Evolutionary conservation across 371 early-diverging fungal species (phyloP).

Genomic region (Enterocytospora artemiae): DNA sequence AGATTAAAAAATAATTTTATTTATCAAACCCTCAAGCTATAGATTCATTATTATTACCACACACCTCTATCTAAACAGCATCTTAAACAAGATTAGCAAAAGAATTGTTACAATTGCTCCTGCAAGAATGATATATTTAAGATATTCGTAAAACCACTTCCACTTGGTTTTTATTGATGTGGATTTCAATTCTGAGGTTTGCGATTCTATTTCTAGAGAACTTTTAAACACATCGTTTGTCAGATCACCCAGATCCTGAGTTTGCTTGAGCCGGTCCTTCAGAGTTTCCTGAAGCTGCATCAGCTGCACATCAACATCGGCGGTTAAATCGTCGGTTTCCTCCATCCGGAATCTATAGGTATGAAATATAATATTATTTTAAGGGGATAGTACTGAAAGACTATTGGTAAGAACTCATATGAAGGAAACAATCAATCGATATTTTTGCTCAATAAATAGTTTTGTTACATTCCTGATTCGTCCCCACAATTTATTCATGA

Average conservation of each 20-base stretch:
- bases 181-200: conserved; percentile 31
- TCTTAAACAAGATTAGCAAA: conserved; percentile 15
- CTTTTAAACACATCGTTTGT: conserved; percentile 26
- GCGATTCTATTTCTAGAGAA: conserved; percentile 40
- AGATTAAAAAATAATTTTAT: too few species aligned
- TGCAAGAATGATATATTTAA: conserved; percentile 41
- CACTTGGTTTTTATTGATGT: conserved; percentile 40
- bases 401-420: too few species aligned
- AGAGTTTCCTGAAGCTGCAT: conserved; percentile 46
- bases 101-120: conserved; percentile 34
- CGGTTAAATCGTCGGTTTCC: conserved; percentile 33
- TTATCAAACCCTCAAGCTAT: too few species aligned
- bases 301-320: conserved; percentile 54
- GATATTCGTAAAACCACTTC: conserved; percentile 47
- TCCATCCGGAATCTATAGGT: too few species aligned
- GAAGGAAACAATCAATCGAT: too few species aligned
- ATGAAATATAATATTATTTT: too few species aligned
- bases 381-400: too few species aligned
- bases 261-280: conserved; percentile 48
- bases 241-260: conserved; percentile 49
- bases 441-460: too few species aligned
- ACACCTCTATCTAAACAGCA: too few species aligned
- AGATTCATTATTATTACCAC: too few species aligned
- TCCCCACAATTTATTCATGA: too few species aligned
- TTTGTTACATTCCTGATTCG: too few species aligned